Base-by-base conservation (phyloP, 208 protist genomes). In the Novymonas esmeraldas region DNA sequence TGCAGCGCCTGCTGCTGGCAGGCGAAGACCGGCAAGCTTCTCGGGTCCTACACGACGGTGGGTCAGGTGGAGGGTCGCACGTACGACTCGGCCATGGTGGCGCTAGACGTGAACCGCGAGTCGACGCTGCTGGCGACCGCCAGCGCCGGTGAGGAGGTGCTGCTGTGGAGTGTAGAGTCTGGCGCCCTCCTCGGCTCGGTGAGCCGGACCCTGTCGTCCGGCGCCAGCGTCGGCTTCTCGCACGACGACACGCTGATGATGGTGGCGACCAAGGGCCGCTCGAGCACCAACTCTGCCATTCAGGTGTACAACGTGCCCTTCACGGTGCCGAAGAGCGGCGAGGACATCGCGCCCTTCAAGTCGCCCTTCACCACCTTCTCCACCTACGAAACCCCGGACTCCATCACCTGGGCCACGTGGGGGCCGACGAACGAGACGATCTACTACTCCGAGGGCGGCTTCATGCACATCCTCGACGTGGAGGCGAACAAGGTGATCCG, bases 341-440 rank as follows among this genome's bases (percentile, higher is more conserved):
- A 91, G 64, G 70, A 79, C 70, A 84, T 94, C 44, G 80, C 84
- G 10, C 84, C 81, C 7, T 72, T 73, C 42, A 82, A 84, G 54
- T 85, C 78, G 45, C 61, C 63, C 18, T 93, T 95, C 67, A 90
- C 89, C 55, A 76, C 78, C 11, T 83, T 76, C 61, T 70, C 77
- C 20, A 73, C 73, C 61, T 89, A 79, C 73, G 78, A 92, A 62
- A 76, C 72, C 20, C 76, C 78, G 20, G 79, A 88, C 60, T 82
- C 74, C 39, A 90, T 97, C 60, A 98, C 97, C 60, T 95, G 77
- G 41, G 97, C 97, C 1, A 57, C 89, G 20, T 99, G 97, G 97
- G 98, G 98, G 14, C 97, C 97, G 31, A 92, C 97, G 13, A 99
- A 99, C 76, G 83, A 98, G 64, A 93, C 84, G 14, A 98, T 99